Evolutionary conservation across 345 rosid species (phyloP), one percentile per base, ranked within the genome.

Genomic region (Citrus sp.): DNA sequence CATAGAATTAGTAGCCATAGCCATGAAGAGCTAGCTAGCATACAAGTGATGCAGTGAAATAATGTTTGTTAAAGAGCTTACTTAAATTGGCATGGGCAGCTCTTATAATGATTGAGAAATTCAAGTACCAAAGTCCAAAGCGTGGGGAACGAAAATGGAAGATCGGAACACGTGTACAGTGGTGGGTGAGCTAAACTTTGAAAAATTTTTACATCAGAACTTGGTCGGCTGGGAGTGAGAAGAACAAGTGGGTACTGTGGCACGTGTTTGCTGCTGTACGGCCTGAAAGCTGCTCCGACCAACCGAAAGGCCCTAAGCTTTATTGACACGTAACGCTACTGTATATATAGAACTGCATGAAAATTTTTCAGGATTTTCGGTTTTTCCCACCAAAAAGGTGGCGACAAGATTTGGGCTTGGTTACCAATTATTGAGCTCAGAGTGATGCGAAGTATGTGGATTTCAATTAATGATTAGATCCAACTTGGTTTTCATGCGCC

Each of bases 141-240:
- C 3, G 66, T 9, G 9, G 75, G 71, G 82, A 75, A 66, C 65
- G 75, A 65, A 56, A 68, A 1, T 7, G 34, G 9, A 32, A 74
- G 73, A 66, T 18, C 55, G 34, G 56, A 78, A 75, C 89, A 89
- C 86, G 88, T 88, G 82, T 79, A 71, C 69, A 55, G 63, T 70
- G 87, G 87, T 90, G 73, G 98, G 87, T 93, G 90, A 93, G 78
- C 98, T 87, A 93, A 25, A 86, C 83, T 81, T 91, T 93, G 93
- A 89, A 88, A 88, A 84, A 70, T 0, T 1, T 54, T 46, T 19
- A 42, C 14, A 35, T 34, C 30, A 28, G 61, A 22, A 22, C 54
- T 72, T 85, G 86, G 93, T 86, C 95, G 92, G 92, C 82, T 71
- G 67, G 13, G 78, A 21, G 56, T 46, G 5, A 13, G 51, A 46